Evolutionary conservation across 148 eudicot species (phyloP).

Genomic region (Agrostemma githago): DNA sequence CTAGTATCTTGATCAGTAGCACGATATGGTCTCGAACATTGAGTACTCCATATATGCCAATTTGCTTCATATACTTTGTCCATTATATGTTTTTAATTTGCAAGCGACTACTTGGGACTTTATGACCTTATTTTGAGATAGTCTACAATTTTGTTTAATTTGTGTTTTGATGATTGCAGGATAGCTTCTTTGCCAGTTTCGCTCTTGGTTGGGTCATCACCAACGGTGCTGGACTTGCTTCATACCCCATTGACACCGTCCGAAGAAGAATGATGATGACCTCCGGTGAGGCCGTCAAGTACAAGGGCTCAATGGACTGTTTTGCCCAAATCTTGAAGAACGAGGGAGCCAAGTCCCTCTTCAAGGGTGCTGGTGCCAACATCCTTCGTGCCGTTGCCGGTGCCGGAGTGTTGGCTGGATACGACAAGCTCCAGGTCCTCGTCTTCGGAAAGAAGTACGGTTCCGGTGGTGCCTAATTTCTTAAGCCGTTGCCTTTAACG

Average conservation of each 20-base stretch:
- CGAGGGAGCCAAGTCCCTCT: constrained; percentile 69
- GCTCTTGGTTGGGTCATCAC: constrained; percentile 70
- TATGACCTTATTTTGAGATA: too few species aligned
- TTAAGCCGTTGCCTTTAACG: not conserved
- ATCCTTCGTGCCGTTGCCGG: constrained; percentile 81
- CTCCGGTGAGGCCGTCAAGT: constrained; percentile 76
- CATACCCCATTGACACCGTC: constrained; percentile 67
- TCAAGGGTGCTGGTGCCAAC: constrained; percentile 88
- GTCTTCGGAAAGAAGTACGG: constrained; percentile 75
- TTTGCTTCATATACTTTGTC: not conserved
- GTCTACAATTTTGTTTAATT: too few species aligned
- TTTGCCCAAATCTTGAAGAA: constrained; percentile 66
- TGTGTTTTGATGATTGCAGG: constrained; percentile 38
- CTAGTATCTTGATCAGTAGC: too few species aligned
- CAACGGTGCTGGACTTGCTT: constrained; percentile 67
- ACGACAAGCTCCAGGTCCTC: constrained; percentile 74
- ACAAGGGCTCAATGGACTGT: constrained; percentile 66
- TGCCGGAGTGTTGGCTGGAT: constrained; percentile 83
- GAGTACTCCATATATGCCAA: too few species aligned
- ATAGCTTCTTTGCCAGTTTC: constrained; percentile 66
- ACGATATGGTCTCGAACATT: too few species aligned
- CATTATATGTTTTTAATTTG: too few species aligned
- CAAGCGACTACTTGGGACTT: too few species aligned
- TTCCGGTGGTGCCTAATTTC: constrained; percentile 55
- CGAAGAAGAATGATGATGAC: constrained; percentile 92